Conservation (phyloP, 2,329 filamentous ascomycete species). For the Tolypocladium ovalisporum region DNA sequence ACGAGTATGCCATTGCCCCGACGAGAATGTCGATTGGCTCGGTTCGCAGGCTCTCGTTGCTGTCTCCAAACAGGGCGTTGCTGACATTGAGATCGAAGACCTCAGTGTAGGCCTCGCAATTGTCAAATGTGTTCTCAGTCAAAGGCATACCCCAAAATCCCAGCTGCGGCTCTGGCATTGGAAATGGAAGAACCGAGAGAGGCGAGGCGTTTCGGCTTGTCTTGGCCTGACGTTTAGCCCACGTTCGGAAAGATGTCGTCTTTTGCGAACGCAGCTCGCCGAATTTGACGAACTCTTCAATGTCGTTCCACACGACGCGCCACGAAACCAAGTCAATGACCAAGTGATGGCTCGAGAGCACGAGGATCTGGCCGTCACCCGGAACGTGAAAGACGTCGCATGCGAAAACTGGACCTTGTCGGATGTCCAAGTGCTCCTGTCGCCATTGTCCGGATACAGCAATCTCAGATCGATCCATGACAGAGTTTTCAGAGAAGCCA, state of each 20-base stretch:
- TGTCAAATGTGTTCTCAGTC: conserved; percentile 3
- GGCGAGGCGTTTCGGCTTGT: conserved; percentile 1
- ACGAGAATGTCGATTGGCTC: conserved; percentile 27
- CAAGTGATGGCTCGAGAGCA: conserved; percentile 8
- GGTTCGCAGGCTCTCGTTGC: conserved; percentile 20
- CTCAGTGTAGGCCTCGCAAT: conserved; percentile 4
- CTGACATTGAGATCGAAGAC: background rate
- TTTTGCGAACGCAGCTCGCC: conserved; percentile 6
- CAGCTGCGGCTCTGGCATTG: conserved; percentile 6
- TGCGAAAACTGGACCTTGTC: conserved; percentile 9
- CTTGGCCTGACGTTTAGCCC: conserved; percentile 10
- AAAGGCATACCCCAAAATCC: conserved; percentile 7
- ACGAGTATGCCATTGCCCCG: conserved; percentile 21
- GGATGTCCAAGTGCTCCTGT: conserved; percentile 5
- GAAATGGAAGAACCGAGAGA: conserved; percentile 2
- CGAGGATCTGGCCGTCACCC: conserved; percentile 2
- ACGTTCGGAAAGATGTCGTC: conserved; percentile 22
- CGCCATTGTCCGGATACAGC: background rate
- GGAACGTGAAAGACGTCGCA: conserved; percentile 8
- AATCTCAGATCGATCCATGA: background rate
- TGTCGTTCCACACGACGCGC: conserved; percentile 18
- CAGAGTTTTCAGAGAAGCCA: conserved; percentile 1
- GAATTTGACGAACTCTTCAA: conserved; percentile 5
- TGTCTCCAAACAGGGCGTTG: conserved; percentile 9
- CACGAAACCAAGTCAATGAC: conserved; percentile 37